Base-by-base conservation (phyloP, 176 grass and related monocot species). In the Calamus simplicifolius region DNA sequence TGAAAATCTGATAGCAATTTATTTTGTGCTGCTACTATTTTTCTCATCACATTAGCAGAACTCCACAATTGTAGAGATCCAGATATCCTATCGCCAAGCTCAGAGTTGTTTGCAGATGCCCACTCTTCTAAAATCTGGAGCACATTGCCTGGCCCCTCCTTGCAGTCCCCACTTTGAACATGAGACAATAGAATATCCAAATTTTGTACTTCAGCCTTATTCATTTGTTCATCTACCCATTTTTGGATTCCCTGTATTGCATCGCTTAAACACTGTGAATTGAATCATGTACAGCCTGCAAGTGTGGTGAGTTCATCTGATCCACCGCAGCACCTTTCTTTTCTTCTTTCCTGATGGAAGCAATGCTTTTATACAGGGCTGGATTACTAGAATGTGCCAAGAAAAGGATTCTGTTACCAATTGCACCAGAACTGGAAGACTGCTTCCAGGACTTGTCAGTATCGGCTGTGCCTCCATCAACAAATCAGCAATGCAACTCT, bases 321-420 rank as follows among this genome's bases (percentile, higher is more conserved):
- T 86, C 76, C 1, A 27, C 50, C 43, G 64, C 27, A 48, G 86
- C 59, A 16, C 75, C 63, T 83, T 80, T 98, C 94, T 89, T 93
- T 98, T 98, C 70, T 81, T 98, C 72, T 85, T 98, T 51, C 93
- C 88, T 26, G 79, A 59, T 50, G 88, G 88, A 55, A 83, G 58
- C 7, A 89, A 59, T 3, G 70, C 67, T 74, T 75, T 93, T 54
- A 83, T 18, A 54, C 79, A 93, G 6, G 84, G 93, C 51, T 89
- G 94, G 2, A 98, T 86, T 59, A 86, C 19, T 5, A 89, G 51
- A 67, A 93, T 73, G 78, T 93, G 88, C 94, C 94, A 98, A 30
- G 94, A 82, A 61, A 98, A 69, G 16, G 94, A 74, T 53, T 92
- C 88, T 18, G 85, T 79, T 70, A 98, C 76, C 75, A 98, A 77